Conservation (phyloP, 2,329 filamentous ascomycete species). For the Periconia sp. region DNA sequence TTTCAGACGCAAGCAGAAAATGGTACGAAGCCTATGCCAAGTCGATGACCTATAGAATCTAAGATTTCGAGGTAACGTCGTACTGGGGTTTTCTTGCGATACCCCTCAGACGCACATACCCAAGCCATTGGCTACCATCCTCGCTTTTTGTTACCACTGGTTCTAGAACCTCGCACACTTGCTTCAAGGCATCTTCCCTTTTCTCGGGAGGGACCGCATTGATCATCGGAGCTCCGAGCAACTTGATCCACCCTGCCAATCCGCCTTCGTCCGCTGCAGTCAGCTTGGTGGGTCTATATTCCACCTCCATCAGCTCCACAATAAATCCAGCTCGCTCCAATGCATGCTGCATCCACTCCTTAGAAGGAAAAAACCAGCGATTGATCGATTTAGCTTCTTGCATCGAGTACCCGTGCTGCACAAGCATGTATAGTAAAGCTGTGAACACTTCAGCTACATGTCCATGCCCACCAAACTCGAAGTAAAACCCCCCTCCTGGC, state of each 20-base stretch:
- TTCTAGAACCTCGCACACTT: conserved; percentile 27
- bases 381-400: background rate
- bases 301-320: background rate
- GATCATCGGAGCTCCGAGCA: background rate
- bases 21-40: conserved; percentile 7
- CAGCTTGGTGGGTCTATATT: background rate
- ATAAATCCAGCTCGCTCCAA: background rate
- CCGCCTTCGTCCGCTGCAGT: background rate
- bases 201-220: background rate
- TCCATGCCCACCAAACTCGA: background rate
- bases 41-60: too few relatives aligned
- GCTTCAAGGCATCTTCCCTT: background rate
- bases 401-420: background rate
- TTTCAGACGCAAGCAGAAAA: too few relatives aligned
- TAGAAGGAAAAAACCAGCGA: background rate
- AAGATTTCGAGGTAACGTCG: too few relatives aligned
- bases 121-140: conserved; percentile 20
- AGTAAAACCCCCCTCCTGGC: background rate
- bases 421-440: background rate
- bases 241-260: background rate
- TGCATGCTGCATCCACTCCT: background rate
- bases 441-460: background rate
- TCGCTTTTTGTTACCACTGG: conserved; percentile 10
- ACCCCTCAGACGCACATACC: conserved; percentile 11
- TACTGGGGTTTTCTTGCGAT: background rate